Conservation (phyloP, 306 rosid species). For the Vachellia pachyceras region DNA sequence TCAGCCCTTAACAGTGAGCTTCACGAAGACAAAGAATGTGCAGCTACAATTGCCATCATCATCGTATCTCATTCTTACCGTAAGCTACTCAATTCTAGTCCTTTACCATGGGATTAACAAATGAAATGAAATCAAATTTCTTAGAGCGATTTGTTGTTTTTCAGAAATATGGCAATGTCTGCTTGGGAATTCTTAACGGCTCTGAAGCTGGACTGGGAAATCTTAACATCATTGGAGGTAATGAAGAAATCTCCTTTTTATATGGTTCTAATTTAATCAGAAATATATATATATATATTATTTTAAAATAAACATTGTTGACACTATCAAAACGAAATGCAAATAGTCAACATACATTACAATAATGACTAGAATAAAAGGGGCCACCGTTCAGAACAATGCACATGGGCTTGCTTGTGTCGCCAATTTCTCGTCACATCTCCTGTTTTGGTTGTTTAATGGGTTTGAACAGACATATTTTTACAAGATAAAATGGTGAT, state of each 20-base stretch:
- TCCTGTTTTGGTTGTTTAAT: background rate
- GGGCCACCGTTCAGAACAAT: too few relatives aligned
- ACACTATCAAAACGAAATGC: too few relatives aligned
- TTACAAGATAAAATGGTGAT: conserved; percentile 67
- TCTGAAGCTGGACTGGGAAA: conserved; percentile 52
- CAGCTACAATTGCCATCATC: conserved; percentile 60
- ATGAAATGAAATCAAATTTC: conserved; percentile 13
- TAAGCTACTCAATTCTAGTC: conserved; percentile 22
- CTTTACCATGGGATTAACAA: background rate
- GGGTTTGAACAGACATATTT: conserved; percentile 57
- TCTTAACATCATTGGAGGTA: conserved; percentile 76
- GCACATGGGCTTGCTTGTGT: too few relatives aligned
- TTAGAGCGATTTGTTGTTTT: conserved; percentile 35
- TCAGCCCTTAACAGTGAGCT: conserved; percentile 60
- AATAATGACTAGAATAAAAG: too few relatives aligned
- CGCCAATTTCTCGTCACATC: too few relatives aligned
- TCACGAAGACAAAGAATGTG: conserved; percentile 45
- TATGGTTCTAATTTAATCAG: background rate
- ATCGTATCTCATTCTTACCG: conserved; percentile 66
- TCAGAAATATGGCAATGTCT: conserved; percentile 65
- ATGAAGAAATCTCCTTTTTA: background rate
- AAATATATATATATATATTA: too few relatives aligned
- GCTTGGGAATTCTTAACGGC: conserved; percentile 82
- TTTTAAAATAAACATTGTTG: too few relatives aligned
- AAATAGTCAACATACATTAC: too few relatives aligned